Base-by-base conservation (phyloP, 768 basidiomycete genomes). In the Hericium erinaceus region DNA sequence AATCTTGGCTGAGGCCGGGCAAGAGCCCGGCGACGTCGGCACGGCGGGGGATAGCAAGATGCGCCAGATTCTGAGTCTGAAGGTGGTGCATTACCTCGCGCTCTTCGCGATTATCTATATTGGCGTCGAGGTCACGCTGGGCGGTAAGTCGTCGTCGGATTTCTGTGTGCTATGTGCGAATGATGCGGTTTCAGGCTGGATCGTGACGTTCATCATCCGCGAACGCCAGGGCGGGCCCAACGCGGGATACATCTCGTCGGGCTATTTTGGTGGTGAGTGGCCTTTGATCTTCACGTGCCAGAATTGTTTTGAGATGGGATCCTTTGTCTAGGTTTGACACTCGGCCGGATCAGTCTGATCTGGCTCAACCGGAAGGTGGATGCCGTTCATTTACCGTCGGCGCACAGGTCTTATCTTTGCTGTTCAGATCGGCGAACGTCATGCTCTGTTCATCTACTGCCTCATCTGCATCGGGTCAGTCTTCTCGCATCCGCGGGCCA, bases 201-300 rank as follows among this genome's bases (percentile, higher is more conserved):
- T 75, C 48, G 76, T 77, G 4, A 77, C 77, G 9, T 77, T 70
- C 62, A 69, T 77, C 40, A 69, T 74, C 51, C 60, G 70, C 22
- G 67, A 72, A 53, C 68, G 76, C 13, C 67, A 67, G 33, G 76
- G 75, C 9, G 72, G 73, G 2, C 62, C 67, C 0, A 65, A 62
- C 22, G 64, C 75, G 9, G 77, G 77, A 9, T 76, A 77, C 59
- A 72, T 76, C 46, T 75, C 75, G 3, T 70, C 73, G 41, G 74
- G 74, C 2, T 74, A 74, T 65, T 75, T 74, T 52, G 75, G 73
- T 9, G 71, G 70, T 66, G 33, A 20, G 39, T 52, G 4, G 18
- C 37, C 49, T 49, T 10, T 20, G 12, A 6, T 15, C 7, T 33
- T 24, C 10, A 15, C 11, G 3, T 3, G 15, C 10, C 33, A 10